Evolutionary conservation across 176 grass and related monocot species (phyloP), one percentile per base, ranked within the genome.

Genomic region (Elaeis guineensis): DNA sequence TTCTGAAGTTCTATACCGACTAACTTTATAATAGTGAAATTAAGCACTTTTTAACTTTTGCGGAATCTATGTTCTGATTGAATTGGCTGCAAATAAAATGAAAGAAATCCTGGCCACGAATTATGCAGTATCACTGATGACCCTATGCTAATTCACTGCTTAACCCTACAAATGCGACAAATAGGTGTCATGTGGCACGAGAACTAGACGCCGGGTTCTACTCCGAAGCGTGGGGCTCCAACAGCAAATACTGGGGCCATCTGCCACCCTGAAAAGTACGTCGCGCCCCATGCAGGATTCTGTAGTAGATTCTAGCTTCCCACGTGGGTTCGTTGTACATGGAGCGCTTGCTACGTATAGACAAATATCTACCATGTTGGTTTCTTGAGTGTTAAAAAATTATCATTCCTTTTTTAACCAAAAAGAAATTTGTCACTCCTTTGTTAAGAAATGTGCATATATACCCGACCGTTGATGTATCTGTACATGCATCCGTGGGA

Each of bases 171-270:
- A 30, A 66, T 79, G 71, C 68, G 67, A 68, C 72, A 61, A 79
- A 73, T 85, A 88, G 84, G 75, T 85, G 84, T 89, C 81, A 82
- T 85, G 84, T 85, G 85, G 81, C 74, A 77, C 73, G 85, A 77
- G 69, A 75, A 85, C 52, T 78, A 52, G 70, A 73, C 80, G 79
- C 49, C 63, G 66, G 55, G 62, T 81, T 49, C 55, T 73, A 52
- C 50, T 54, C 61, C 69, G 25, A 25, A 25, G 5, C 18, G 32
- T 80, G 69, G 64, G 49, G 62, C 57, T 79, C 56, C 7, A 67
- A 12, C 49, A 49, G 55, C 57, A 54, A 17, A 52, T 16, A 66
- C 19, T 50, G n/a, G n/a, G 59, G 18, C 8, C 23, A 15, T 21
- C 66, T 58, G 58, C 56, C 52, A 17, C 59, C 52, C 58, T 71